Percentiles rank a stretch among this genome's conserved stretches.
phyloP scores from a whole-genome alignment of 108 stramenopile genomes.

The Schizochytrium sp. region DNA sequence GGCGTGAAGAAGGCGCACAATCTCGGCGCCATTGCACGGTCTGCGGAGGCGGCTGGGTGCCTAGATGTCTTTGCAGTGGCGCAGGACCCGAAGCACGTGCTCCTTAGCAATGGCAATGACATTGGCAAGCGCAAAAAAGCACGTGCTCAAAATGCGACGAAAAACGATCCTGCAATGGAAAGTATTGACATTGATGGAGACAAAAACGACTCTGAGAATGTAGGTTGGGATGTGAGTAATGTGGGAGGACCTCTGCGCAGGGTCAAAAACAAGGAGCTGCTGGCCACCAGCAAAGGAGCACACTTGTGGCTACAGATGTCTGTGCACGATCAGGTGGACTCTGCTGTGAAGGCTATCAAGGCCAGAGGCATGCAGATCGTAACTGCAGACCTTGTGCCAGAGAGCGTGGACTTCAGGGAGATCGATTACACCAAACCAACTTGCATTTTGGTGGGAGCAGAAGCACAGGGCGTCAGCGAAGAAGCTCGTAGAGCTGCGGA shows the following conservation, averaged over 20 bases:
- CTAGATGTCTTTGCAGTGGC: conserved; percentile 17
- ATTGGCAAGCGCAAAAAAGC: background rate
- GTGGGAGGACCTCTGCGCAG: background rate
- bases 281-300: conserved; percentile 27
- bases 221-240: too few species aligned
- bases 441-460: conserved; percentile 15
- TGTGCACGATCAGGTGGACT: background rate
- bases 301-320: background rate
- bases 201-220: too few species aligned
- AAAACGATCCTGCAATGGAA: too few species aligned
- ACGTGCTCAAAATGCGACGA: background rate
- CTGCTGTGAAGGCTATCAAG: background rate
- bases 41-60: conserved; percentile 54
- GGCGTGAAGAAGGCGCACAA: conserved; percentile 50
- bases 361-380: conserved; percentile 20
- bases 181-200: too few species aligned
- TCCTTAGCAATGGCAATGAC: too few species aligned
- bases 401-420: conserved; percentile 13
- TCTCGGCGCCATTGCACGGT: conserved; percentile 11
- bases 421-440: conserved; percentile 52
- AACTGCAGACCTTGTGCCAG: conserved; percentile 42
- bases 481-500: background rate
- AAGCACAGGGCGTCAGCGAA: conserved; percentile 9
- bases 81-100: background rate
- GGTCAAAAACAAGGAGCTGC: conserved; percentile 46